phyloP scores from a whole-genome alignment of 768 basidiomycete genomes.

The Cubamyces sp. region DNA sequence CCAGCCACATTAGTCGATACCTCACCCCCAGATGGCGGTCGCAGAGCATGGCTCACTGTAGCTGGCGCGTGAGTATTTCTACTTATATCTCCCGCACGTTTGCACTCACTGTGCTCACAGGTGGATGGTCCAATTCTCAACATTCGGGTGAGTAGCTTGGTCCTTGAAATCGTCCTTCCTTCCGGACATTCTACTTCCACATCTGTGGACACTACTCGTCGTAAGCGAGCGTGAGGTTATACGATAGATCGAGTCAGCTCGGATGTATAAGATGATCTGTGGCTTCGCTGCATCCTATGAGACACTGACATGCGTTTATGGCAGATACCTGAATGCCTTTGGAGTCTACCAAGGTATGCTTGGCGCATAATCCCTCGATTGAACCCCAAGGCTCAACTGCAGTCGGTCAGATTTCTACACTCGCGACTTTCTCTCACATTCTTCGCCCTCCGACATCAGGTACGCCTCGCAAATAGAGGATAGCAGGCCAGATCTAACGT shows the following conservation, averaged over 20 bases:
- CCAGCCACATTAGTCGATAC: not conserved
- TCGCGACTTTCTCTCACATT: conserved; percentile 23
- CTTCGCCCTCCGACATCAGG: conserved; percentile 29
- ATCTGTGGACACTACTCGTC: too few species aligned
- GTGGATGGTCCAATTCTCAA: conserved; percentile 31
- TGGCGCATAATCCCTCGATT: not conserved
- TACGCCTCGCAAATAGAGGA: not conserved
- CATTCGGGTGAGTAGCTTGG: conserved; percentile 27
- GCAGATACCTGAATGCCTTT: conserved; percentile 32
- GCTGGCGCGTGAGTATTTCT: conserved; percentile 28
- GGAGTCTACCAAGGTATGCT: conserved; percentile 35
- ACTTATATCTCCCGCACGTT: not conserved
- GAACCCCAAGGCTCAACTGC: not conserved
- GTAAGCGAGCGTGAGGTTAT: too few species aligned
- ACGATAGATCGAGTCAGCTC: not conserved
- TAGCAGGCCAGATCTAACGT: not conserved
- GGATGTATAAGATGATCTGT: not conserved
- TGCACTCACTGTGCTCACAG: conserved; percentile 1
- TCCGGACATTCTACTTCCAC: too few species aligned
- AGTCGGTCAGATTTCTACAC: conserved; percentile 24
- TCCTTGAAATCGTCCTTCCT: not conserved
- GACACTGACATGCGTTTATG: not conserved
- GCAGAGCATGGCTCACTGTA: conserved; percentile 27
- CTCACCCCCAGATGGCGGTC: conserved; percentile 24
- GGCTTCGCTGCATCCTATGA: not conserved